Evolutionary conservation across 2,329 filamentous ascomycete species (phyloP).

Genomic region (Coniochaeta sp.): DNA sequence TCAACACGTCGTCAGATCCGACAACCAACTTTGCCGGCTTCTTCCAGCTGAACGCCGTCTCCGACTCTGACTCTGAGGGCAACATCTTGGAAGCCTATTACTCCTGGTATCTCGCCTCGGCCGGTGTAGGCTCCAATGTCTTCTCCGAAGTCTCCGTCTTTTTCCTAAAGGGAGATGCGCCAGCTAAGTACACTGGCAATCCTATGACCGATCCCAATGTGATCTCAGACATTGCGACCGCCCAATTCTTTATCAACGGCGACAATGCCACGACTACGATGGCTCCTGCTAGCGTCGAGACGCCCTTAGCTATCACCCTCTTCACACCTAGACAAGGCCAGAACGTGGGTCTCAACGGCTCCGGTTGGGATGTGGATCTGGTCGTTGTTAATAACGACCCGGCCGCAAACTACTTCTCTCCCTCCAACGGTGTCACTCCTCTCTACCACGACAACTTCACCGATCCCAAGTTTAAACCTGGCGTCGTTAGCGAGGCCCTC

Average conservation of each 20-base stretch:
- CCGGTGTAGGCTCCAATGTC: background rate
- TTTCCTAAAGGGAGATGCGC: background rate
- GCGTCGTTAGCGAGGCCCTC: constrained; percentile 3
- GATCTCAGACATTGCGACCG: background rate
- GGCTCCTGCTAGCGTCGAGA: background rate
- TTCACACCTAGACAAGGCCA: background rate
- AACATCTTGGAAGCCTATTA: constrained; percentile 2
- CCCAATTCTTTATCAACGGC: constrained; percentile 1
- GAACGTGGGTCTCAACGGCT: background rate
- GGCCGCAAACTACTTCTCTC: background rate
- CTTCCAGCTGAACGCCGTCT: constrained; percentile 2
- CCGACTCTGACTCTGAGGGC: constrained; percentile 1
- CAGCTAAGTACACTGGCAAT: background rate
- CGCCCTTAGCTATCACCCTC: background rate
- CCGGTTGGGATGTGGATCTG: background rate
- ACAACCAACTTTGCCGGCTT: background rate
- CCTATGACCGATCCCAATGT: constrained; percentile 1
- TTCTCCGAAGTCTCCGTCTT: background rate
- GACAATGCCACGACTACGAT: background rate
- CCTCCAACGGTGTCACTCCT: background rate
- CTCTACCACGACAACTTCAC: constrained; percentile 4
- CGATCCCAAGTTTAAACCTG: background rate
- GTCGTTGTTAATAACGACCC: background rate
- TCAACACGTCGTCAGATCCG: background rate
- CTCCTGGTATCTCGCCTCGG: background rate